These are phyloP conservation scores for Pachysandra terminalis DNA, from an alignment of 164 flowering plant genomes.

Conservation along the genomic window DNA sequence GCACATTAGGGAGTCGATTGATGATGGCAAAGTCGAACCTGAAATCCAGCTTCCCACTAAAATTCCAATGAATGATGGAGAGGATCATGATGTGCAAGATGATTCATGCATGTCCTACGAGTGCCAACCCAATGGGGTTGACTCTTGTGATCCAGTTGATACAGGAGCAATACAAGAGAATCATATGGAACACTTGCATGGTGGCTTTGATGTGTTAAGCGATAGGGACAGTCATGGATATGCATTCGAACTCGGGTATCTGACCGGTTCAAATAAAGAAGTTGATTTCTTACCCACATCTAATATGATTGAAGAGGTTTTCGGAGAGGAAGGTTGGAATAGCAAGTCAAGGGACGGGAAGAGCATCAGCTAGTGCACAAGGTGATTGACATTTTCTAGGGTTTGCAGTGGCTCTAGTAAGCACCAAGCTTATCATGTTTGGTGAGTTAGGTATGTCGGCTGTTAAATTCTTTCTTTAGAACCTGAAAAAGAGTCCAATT, in stretches of 20 bases:
- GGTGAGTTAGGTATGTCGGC: not conserved
- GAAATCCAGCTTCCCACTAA: not conserved
- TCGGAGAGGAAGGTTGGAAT: constrained; percentile 58
- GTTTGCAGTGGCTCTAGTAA: not conserved
- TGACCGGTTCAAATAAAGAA: constrained; percentile 24
- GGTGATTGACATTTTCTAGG: not conserved
- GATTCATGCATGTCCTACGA: constrained; percentile 41
- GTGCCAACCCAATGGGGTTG: constrained; percentile 12
- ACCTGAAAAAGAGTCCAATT: constrained; percentile 14
- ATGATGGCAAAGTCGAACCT: not conserved
- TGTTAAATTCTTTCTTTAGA: constrained; percentile 7
- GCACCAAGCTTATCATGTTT: not conserved
- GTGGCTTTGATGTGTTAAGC: constrained; percentile 16
- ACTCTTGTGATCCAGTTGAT: constrained; percentile 14
- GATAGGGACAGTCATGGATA: constrained; percentile 22
- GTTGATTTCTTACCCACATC: constrained; percentile 54
- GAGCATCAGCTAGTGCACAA: constrained; percentile 16
- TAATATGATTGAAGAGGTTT: constrained; percentile 62
- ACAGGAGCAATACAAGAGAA: constrained; percentile 18
- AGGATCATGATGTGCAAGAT: constrained; percentile 35
- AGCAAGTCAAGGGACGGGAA: constrained; percentile 27
- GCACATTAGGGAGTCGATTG: not conserved
- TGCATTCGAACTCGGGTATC: constrained; percentile 33
- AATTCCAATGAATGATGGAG: constrained; percentile 14
- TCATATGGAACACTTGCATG: constrained; percentile 16